Conservation (phyloP, 2,329 filamentous ascomycete genomes). For the Exophiala mesophila region DNA sequence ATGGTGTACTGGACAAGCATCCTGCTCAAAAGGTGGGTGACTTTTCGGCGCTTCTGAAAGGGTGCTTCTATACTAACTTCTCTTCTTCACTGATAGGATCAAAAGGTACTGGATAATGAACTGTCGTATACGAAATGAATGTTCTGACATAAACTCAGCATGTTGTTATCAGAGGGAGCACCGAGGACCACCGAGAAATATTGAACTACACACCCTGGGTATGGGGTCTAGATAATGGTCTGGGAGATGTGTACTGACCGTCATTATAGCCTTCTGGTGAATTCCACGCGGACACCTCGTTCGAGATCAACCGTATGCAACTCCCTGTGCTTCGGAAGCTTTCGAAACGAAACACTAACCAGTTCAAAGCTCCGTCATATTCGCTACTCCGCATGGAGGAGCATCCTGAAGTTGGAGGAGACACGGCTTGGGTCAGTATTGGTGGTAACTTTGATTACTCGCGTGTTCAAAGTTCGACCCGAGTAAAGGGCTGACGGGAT, state of each 20-base stretch:
- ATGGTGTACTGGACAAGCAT: slow-evolving; percentile 30
- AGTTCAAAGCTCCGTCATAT: slow-evolving; percentile 26
- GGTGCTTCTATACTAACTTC: slow-evolving; percentile 21
- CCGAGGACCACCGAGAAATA: slow-evolving; percentile 43
- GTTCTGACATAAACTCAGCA: slow-evolving; percentile 28
- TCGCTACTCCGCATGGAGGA: slow-evolving; percentile 24
- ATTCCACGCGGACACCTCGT: slow-evolving; percentile 26
- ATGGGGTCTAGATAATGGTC: slow-evolving; percentile 7
- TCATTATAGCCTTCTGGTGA: slow-evolving; percentile 26
- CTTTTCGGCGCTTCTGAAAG: too few species aligned
- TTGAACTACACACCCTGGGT: slow-evolving; percentile 45
- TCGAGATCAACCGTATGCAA: slow-evolving; percentile 29
- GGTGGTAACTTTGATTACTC: too few species aligned
- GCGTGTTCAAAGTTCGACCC: too few species aligned
- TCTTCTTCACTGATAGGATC: slow-evolving; percentile 25
- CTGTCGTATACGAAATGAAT: slow-evolving; percentile 23
- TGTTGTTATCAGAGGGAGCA: slow-evolving; percentile 43
- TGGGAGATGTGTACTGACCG: slow-evolving; percentile 17
- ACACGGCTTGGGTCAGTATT: slow-evolving; percentile 25
- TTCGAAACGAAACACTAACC: slow-evolving; percentile 1
- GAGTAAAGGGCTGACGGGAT: too few species aligned
- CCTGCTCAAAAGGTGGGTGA: slow-evolving; percentile 34
- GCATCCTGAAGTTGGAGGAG: slow-evolving; percentile 23
- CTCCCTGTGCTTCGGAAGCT: not conserved
- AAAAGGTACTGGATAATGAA: slow-evolving; percentile 25